Evolutionary conservation across 257 asterid species (phyloP), one percentile per base, ranked within the genome.

Genomic region (Primulina huaijiensis): DNA sequence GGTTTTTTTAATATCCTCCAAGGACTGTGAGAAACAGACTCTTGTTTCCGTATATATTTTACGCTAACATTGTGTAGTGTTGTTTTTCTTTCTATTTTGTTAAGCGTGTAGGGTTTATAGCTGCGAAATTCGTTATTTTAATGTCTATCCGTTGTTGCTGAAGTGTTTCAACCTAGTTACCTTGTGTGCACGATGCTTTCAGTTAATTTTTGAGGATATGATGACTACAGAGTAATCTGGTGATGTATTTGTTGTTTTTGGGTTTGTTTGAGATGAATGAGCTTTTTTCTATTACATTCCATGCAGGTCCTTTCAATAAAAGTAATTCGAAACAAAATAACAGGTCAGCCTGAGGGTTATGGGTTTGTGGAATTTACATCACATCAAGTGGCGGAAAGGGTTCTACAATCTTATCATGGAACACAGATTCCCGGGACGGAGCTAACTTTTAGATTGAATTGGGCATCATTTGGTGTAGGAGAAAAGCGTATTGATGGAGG

Each of bases 381-480:
- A 8, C 97, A 92, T 79, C 83, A 89, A 71, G 91, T 85, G 16
- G 96, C 98, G 6, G 98, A 92, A 81, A 74, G 90, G 80, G 78
- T 90, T 74, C 82, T 92, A 69, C 98, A 90, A 76, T 75, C 95
- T 30, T 92, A 81, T 66, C 91, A 94, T 67, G 97, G 97, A 79
- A 69, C 96, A 11, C 99, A 94, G 83, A 89, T 94, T 68, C 99
- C 97, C 3, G 97, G 95, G 66, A 94, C 99, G 8, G 97, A 94
- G 75, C 74, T 94, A 69, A 94, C 92, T 33, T 94, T 94, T 82
- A 85, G 99, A 85, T 78, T 94, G 82, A 94, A 94, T 75, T 94
- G 99, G 99, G 99, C 97, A 29, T 91, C 97, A 21, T 94, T 92
- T 77, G 99, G 99, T 59, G 76, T 85, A 53, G 97, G 98, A 70